Conservation (phyloP, 2,329 filamentous ascomycete species). For the Trichoderma atrobrunneum region DNA sequence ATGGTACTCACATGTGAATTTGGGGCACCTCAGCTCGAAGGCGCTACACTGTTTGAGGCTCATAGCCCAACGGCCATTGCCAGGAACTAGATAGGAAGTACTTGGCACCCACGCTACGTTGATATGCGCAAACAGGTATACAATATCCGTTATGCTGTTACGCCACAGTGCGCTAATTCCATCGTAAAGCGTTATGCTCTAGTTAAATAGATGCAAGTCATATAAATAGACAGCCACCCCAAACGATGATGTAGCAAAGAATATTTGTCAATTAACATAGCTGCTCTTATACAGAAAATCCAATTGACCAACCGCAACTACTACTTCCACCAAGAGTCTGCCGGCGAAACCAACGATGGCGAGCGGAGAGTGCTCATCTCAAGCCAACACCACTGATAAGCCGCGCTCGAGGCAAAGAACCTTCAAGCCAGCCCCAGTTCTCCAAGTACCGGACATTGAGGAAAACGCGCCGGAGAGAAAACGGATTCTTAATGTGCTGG, state of each 20-base stretch:
- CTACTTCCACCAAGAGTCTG: background rate
- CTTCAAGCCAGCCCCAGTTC: constrained; percentile 39
- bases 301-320: too few relatives aligned
- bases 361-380: background rate
- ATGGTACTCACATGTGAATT: background rate
- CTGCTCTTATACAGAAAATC: background rate
- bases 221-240: background rate
- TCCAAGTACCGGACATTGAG: constrained; percentile 47
- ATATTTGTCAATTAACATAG: background rate
- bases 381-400: constrained; percentile 11
- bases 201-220: background rate
- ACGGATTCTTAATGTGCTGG: constrained; percentile 51
- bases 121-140: background rate
- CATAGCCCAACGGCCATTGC: background rate
- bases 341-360: background rate
- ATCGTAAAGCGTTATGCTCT: constrained; percentile 4
- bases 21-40: background rate
- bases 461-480: constrained; percentile 53
- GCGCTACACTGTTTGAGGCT: background rate
- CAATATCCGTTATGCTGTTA: background rate
- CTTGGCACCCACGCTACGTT: background rate
- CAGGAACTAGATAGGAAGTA: background rate
- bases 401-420: constrained; percentile 40
- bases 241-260: background rate
- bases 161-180: background rate